phyloP scores from a whole-genome alignment of 2,329 filamentous ascomycete species.

The Macrophomina pseudophaseolina region DNA sequence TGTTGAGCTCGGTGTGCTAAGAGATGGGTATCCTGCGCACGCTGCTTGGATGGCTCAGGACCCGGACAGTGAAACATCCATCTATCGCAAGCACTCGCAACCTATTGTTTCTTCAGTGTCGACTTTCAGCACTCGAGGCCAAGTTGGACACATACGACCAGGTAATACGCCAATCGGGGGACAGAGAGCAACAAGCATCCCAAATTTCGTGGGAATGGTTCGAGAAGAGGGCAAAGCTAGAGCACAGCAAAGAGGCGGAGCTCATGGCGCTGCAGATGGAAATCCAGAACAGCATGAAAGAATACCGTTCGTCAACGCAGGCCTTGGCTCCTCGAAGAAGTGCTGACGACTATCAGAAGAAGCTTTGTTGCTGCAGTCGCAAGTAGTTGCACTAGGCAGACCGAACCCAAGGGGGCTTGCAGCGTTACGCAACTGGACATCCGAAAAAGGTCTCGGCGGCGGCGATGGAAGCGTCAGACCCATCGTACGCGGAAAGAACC shows the following conservation, averaged over 20 bases:
- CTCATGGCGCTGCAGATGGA: neutral
- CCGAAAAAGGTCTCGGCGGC: neutral
- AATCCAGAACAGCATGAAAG: neutral
- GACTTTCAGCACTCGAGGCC: constrained; percentile 12
- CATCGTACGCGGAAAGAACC: neutral
- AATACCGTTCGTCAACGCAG: neutral
- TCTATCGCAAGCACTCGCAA: constrained; percentile 33
- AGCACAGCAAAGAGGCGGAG: neutral
- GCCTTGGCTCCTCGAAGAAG: neutral
- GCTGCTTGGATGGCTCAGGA: neutral
- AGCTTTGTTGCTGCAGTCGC: neutral
- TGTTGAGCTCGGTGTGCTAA: neutral
- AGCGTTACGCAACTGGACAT: neutral
- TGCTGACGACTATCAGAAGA: neutral
- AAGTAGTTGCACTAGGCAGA: neutral
- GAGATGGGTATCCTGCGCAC: neutral
- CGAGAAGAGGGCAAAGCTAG: neutral
- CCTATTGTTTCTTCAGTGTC: constrained; percentile 30
- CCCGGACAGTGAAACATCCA: constrained; percentile 30
- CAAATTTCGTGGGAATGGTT: neutral
- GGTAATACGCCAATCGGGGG: neutral
- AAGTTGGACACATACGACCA: neutral
- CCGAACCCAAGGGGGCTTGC: neutral
- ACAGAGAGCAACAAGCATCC: neutral
- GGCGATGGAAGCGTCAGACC: neutral